These are phyloP conservation scores for Orbilia quercus DNA, from an alignment of 2,329 filamentous ascomycete species.

Conservation along the genomic window DNA sequence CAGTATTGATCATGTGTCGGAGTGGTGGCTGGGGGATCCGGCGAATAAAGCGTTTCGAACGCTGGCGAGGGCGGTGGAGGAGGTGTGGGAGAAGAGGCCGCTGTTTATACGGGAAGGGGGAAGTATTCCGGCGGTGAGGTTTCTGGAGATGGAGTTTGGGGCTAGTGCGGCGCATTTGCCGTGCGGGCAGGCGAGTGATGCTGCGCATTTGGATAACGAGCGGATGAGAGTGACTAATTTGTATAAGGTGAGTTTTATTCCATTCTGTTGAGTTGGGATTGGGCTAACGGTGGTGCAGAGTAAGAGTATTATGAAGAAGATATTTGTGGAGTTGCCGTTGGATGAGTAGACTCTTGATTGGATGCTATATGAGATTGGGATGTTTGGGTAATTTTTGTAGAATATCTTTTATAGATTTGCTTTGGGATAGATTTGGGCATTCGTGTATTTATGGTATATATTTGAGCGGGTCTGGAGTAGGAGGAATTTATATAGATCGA, in stretches of 20 bases:
- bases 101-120: conserved; percentile 96
- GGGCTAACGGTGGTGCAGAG: conserved; percentile 65
- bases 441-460: no score
- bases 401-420: conserved; percentile 5
- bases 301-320: conserved; percentile 86
- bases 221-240: conserved; percentile 87
- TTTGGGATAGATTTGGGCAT: no score
- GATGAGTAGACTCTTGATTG: conserved; percentile 56
- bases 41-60: conserved; percentile 90
- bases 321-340: conserved; percentile 76
- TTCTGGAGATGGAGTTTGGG: conserved; percentile 91
- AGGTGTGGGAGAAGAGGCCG: conserved; percentile 80
- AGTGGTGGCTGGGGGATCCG: conserved; percentile 95
- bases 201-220: conserved; percentile 95
- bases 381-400: no score
- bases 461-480: no score
- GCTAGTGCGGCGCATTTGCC: conserved; percentile 93
- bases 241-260: conserved; percentile 69
- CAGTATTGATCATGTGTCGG: conserved; percentile 89
- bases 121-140: conserved; percentile 92
- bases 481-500: no score
- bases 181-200: conserved; percentile 93
- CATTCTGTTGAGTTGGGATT: conserved; percentile 17
- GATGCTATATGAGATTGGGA: no score
- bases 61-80: conserved; percentile 83